Conservation (phyloP, 2,329 filamentous ascomycete species). For the Lizonia empirigonia region DNA sequence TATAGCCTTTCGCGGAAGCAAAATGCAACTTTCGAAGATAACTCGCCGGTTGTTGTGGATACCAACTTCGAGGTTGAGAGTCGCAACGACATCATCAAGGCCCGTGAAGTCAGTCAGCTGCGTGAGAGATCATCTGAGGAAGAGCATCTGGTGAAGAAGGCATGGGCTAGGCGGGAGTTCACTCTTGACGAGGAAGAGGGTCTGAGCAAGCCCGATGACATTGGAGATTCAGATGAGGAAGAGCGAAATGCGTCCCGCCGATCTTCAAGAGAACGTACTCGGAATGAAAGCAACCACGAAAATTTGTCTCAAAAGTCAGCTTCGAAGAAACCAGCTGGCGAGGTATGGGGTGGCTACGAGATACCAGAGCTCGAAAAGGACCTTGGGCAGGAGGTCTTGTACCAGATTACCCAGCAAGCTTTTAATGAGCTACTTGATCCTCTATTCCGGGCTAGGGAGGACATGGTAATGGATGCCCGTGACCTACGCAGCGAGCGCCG, state of each 20-base stretch:
- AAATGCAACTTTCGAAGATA: slow-evolving; percentile 38
- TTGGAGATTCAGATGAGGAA: slow-evolving; percentile 16
- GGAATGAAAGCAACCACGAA: slow-evolving; percentile 73
- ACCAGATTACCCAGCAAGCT: slow-evolving; percentile 87
- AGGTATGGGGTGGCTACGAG: slow-evolving; percentile 78
- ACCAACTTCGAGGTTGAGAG: slow-evolving; percentile 31
- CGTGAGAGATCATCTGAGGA: slow-evolving; percentile 7
- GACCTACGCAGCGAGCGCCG: slow-evolving; percentile 40
- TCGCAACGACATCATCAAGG: slow-evolving; percentile 24
- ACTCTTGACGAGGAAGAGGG: slow-evolving; percentile 89
- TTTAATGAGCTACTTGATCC: slow-evolving; percentile 91
- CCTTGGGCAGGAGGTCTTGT: slow-evolving; percentile 84
- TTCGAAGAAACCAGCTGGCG: slow-evolving; percentile 69
- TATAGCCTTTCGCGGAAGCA: slow-evolving; percentile 39
- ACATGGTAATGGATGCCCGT: slow-evolving; percentile 71
- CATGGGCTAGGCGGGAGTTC: slow-evolving; percentile 76
- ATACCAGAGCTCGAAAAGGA: slow-evolving; percentile 81
- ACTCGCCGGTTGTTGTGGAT: slow-evolving; percentile 30
- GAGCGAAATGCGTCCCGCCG: slow-evolving; percentile 65
- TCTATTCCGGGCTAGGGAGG: slow-evolving; percentile 82
- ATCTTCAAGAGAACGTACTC: slow-evolving; percentile 79
- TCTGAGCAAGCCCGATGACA: slow-evolving; percentile 44
- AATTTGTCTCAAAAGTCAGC: slow-evolving; percentile 73
- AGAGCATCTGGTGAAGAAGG: slow-evolving; percentile 60
- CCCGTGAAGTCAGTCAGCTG: slow-evolving; percentile 17